A percentile compares a stretch with the other conserved stretches of the same genome.
Conservation (phyloP, 768 basidiomycete genomes). For the Leccinum subtestaceum region DNA sequence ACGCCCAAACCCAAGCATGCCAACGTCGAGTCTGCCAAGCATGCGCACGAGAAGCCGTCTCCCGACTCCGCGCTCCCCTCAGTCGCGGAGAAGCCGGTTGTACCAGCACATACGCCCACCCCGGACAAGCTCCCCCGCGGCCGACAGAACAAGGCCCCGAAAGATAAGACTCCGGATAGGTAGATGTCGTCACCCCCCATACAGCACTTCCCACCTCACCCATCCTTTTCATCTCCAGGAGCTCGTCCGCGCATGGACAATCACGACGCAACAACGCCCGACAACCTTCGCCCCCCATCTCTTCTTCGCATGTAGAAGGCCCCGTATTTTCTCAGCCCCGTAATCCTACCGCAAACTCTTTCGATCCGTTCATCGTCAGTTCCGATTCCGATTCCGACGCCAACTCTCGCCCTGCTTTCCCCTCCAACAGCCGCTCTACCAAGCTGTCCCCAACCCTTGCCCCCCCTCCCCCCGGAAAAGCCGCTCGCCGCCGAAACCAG, state of each 20-base stretch:
- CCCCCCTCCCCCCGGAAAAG: conserved; percentile 50
- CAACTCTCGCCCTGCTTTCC: conserved; percentile 34
- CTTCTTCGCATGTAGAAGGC: conserved; percentile 69
- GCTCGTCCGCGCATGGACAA: conserved; percentile 42
- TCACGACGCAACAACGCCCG: conserved; percentile 52
- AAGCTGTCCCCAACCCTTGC: conserved; percentile 41
- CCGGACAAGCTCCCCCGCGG: conserved; percentile 33
- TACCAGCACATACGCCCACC: conserved; percentile 12
- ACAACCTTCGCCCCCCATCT: conserved; percentile 60
- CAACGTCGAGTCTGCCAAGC: not conserved
- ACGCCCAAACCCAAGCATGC: conserved; percentile 37
- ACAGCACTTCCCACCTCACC: conserved; percentile 1
- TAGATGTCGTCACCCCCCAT: conserved; percentile 22
- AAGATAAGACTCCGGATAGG: conserved; percentile 45
- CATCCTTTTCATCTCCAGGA: conserved; percentile 32
- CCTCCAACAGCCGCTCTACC: conserved; percentile 13
- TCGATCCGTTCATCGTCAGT: conserved; percentile 51
- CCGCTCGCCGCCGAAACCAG: conserved; percentile 56
- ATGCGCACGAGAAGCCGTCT: conserved; percentile 21
- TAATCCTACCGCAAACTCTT: conserved; percentile 38
- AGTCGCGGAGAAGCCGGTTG: conserved; percentile 26
- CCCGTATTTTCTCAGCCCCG: conserved; percentile 27
- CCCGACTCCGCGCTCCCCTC: conserved; percentile 34
- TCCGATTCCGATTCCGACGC: conserved; percentile 41
- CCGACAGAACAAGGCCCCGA: conserved; percentile 36